These are phyloP conservation scores for Myriosclerotinia scirpicola DNA, from an alignment of 2,329 filamentous ascomycete genomes.

Conservation along the genomic window DNA sequence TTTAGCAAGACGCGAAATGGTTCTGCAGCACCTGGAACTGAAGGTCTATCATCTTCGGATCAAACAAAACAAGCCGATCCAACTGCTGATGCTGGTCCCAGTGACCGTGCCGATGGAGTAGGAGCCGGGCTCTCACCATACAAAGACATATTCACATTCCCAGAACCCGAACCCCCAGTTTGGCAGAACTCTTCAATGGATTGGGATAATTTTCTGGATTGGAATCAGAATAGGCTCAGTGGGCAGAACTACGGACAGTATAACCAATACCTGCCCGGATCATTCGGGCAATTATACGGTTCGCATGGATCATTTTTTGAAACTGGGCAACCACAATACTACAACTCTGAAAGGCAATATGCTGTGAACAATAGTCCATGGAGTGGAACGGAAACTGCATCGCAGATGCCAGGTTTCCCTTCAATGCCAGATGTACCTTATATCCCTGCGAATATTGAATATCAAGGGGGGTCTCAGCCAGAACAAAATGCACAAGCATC, in stretches of 20 bases:
- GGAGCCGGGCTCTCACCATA: not conserved
- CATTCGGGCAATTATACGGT: not conserved
- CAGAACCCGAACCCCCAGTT: not conserved
- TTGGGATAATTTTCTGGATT: not conserved
- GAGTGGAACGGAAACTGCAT: not conserved
- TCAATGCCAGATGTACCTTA: not conserved
- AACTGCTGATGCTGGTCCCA: not conserved
- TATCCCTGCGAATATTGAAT: not conserved
- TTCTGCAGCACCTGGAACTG: not conserved
- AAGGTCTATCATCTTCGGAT: not conserved
- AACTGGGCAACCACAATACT: not conserved
- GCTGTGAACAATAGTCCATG: not conserved
- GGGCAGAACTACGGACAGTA: not conserved
- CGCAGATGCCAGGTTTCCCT: not conserved
- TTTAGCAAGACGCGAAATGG: not conserved
- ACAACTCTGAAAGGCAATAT: not conserved
- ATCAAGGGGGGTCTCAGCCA: not conserved
- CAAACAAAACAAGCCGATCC: not conserved
- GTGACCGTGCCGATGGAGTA: not conserved
- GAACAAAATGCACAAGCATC: not conserved
- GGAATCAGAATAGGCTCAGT: not conserved
- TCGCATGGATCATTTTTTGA: not conserved
- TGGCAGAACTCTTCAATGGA: not conserved
- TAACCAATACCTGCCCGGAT: not conserved
- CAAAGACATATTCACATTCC: not conserved